phyloP scores from a whole-genome alignment of 768 basidiomycete species.

The Kwoniella pini region DNA sequence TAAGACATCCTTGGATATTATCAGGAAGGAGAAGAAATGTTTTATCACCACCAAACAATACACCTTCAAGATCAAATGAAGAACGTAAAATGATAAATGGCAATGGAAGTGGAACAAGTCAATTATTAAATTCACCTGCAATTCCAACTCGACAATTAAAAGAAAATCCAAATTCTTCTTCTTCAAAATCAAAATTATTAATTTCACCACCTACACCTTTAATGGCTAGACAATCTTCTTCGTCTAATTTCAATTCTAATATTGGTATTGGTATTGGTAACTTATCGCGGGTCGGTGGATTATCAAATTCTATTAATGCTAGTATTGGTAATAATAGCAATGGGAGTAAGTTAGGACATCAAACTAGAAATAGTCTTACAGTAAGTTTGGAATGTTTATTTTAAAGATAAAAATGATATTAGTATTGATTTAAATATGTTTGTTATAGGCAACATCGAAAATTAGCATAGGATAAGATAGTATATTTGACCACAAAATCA shows the following conservation, averaged over 20 bases:
- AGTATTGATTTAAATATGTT: no score
- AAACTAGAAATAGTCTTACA: conserved; percentile 14
- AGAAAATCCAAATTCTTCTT: background rate
- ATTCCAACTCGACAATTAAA: background rate
- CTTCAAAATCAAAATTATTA: conserved; percentile 31
- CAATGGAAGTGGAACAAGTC: background rate
- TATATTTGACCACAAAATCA: no score
- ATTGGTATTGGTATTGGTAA: background rate
- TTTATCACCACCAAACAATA: background rate
- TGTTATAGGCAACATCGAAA: conserved; percentile 15
- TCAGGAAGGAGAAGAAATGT: conserved; percentile 53
- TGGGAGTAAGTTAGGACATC: conserved; percentile 2
- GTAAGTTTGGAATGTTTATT: background rate
- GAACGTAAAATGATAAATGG: background rate
- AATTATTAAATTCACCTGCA: background rate
- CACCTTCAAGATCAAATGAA: background rate
- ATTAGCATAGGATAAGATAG: conserved; percentile 24
- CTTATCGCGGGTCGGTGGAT: conserved; percentile 14
- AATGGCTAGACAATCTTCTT: conserved; percentile 30
- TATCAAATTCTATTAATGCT: background rate
- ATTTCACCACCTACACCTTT: conserved; percentile 48
- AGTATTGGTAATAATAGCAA: no score
- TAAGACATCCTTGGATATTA: conserved; percentile 86
- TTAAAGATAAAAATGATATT: background rate
- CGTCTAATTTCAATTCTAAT: background rate